Percentiles rank a stretch among this genome's conserved stretches.
phyloP scores from a whole-genome alignment of 257 asterid genomes.

The Dorcoceras hygrometricum region DNA sequence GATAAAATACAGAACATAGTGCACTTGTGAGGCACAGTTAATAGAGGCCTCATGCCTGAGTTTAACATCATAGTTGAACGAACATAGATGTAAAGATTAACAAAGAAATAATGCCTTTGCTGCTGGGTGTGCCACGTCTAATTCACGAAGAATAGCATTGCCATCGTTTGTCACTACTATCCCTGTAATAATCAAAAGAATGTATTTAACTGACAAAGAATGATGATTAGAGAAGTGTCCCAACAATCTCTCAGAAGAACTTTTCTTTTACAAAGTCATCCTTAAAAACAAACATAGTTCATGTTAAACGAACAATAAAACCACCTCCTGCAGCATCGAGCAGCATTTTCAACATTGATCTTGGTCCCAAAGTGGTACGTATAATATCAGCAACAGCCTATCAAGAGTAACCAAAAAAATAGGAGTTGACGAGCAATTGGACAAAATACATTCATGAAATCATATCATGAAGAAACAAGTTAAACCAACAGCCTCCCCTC shows the following conservation, averaged over 20 bases:
- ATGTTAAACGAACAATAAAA: conserved; percentile 15
- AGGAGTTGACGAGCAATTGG: not conserved
- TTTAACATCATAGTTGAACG: conserved; percentile 1
- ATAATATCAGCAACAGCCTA: conserved; percentile 96
- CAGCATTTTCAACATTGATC: conserved; percentile 92
- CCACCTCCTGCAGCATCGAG: conserved; percentile 85
- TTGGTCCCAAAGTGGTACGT: conserved; percentile 92
- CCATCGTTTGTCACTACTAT: conserved; percentile 98
- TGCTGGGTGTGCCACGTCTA: conserved; percentile 95
- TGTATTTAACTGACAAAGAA: conserved; percentile 13
- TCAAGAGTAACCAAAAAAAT: conserved; percentile 9
- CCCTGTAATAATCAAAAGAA: conserved; percentile 42
- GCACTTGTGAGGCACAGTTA: not conserved
- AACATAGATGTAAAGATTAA: not conserved
- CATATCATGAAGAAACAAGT: conserved; percentile 2
- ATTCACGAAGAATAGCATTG: conserved; percentile 90
- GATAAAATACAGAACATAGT: too few relatives aligned
- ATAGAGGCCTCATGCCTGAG: not conserved
- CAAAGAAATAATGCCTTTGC: conserved; percentile 56
- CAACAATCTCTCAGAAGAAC: not conserved
- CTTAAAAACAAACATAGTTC: conserved; percentile 13
- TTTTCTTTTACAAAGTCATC: conserved; percentile 4
- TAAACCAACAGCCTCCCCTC: conserved; percentile 1
- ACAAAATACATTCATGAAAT: conserved; percentile 12
- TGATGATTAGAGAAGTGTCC: conserved; percentile 8